phyloP scores from a whole-genome alignment of 306 rosid species.

The Hippophae tibetana region DNA sequence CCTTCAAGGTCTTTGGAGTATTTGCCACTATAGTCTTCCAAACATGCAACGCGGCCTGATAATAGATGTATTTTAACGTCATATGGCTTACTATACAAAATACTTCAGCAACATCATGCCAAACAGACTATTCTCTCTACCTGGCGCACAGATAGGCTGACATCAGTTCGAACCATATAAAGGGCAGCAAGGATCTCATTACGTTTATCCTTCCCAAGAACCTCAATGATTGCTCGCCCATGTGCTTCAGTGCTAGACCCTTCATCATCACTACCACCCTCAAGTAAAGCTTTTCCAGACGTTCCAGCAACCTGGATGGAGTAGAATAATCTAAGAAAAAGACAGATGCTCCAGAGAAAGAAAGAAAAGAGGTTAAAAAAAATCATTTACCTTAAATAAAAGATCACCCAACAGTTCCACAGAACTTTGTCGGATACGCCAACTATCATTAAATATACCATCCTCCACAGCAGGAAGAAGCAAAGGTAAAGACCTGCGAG shows the following conservation, averaged over 20 bases:
- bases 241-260: conserved; percentile 99
- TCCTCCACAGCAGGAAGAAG: conserved; percentile 97
- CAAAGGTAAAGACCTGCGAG: conserved; percentile 73
- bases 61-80: conserved; percentile 7
- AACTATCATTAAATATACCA: conserved; percentile 91
- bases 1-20: conserved; percentile 90
- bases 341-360: neutral
- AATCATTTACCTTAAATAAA: conserved; percentile 63
- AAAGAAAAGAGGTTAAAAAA: conserved; percentile 8
- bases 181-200: conserved; percentile 90
- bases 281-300: conserved; percentile 97
- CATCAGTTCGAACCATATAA: conserved; percentile 95
- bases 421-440: conserved; percentile 98
- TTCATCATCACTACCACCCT: conserved; percentile 99
- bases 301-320: conserved; percentile 89
- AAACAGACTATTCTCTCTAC: conserved; percentile 26
- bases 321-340: neutral
- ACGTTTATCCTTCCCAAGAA: conserved; percentile 82
- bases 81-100: neutral
- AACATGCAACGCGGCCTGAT: conserved; percentile 93
- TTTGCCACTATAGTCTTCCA: conserved; percentile 98
- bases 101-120: neutral
- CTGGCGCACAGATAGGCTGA: conserved; percentile 98
- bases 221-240: conserved; percentile 94
- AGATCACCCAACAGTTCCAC: conserved; percentile 94